Evolutionary conservation across 1,284 basidiomycete genomes (phyloP).

Genomic region (Cystobasidium slooffiae): DNA sequence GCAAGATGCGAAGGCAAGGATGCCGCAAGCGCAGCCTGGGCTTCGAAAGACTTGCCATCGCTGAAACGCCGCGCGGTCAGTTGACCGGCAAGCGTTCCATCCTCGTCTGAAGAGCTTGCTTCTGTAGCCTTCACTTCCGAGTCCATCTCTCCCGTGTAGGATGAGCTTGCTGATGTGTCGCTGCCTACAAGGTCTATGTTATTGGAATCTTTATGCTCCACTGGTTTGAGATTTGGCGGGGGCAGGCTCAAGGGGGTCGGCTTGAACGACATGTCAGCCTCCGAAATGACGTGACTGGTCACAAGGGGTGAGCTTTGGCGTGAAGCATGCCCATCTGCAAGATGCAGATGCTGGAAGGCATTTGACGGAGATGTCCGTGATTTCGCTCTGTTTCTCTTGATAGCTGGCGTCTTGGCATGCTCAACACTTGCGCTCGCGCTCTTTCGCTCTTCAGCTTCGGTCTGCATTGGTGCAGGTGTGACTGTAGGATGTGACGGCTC

Average conservation of each 20-base stretch:
- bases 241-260: conserved; percentile 21
- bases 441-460: background rate
- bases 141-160: background rate
- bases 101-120: conserved; percentile 8
- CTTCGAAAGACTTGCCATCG: background rate
- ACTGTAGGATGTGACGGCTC: background rate
- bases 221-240: background rate
- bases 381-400: background rate
- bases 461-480: background rate
- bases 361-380: conserved; percentile 25
- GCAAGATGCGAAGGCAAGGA: conserved; percentile 6
- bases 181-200: conserved; percentile 38
- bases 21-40: conserved; percentile 6
- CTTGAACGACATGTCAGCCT: conserved; percentile 23
- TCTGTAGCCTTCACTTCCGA: background rate
- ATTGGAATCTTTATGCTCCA: conserved; percentile 4
- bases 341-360: conserved; percentile 4
- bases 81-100: background rate
- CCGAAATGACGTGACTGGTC: conserved; percentile 33
- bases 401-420: background rate
- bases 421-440: background rate
- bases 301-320: conserved; percentile 36
- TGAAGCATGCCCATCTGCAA: conserved; percentile 10
- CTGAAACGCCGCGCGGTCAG: conserved; percentile 9
- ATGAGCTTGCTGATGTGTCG: conserved; percentile 32